Evolutionary conservation across 1,284 basidiomycete genomes (phyloP).

Genomic region (Sanghuangporus weigelae): DNA sequence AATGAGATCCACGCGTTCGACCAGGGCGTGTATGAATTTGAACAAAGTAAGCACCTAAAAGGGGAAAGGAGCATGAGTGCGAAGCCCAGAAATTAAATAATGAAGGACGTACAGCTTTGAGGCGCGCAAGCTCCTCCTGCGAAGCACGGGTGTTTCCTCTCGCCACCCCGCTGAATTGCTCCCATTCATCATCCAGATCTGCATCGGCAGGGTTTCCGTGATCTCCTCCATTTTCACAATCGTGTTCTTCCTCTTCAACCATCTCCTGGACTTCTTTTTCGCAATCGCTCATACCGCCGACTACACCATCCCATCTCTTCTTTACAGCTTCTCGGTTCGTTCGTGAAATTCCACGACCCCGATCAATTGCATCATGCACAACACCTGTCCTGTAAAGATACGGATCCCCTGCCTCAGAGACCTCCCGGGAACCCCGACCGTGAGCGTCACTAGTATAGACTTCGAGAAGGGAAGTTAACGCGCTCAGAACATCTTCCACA

Average conservation of each 20-base stretch:
- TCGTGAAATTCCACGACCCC: constrained; percentile 47
- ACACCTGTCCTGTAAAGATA: constrained; percentile 59
- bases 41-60: constrained; percentile 50
- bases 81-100: neutral
- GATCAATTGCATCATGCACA: constrained; percentile 60
- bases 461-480: constrained; percentile 37
- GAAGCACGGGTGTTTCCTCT: constrained; percentile 22
- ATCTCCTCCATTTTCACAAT: constrained; percentile 25
- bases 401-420: constrained; percentile 32
- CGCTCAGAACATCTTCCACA: constrained; percentile 42
- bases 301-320: constrained; percentile 50
- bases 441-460: constrained; percentile 29
- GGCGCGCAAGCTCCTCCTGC: constrained; percentile 24
- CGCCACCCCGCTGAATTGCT: constrained; percentile 16
- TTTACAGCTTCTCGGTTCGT: constrained; percentile 57
- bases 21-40: constrained; percentile 54
- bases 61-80: neutral
- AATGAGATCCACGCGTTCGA: constrained; percentile 53
- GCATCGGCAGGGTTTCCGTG: constrained; percentile 27
- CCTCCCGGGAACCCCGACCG: constrained; percentile 14
- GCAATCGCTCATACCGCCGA: constrained; percentile 56
- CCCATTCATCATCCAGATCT: constrained; percentile 48
- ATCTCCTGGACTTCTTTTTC: constrained; percentile 53
- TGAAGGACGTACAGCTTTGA: constrained; percentile 20
- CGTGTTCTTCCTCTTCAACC: constrained; percentile 34